Evolutionary conservation across 495 filamentous ascomycete genomes (phyloP).

Genomic region (Chaetomium fimeti): DNA sequence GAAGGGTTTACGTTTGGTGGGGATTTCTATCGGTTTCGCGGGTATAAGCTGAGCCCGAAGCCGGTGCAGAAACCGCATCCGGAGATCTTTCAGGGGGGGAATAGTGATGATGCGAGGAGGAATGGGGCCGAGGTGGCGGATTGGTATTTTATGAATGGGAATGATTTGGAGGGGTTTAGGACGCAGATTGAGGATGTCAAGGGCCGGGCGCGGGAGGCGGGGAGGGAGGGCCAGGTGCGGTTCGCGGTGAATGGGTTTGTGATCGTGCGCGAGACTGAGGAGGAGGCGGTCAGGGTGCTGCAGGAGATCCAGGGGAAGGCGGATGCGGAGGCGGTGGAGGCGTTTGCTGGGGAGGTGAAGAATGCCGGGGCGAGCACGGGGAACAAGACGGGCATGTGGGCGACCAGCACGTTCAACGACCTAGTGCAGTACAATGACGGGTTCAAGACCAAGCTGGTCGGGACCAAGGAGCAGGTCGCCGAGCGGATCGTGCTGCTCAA

Average conservation of each 20-base stretch:
- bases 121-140: not conserved
- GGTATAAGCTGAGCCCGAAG: not conserved
- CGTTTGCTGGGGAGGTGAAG: not conserved
- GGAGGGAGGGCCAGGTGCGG: not conserved
- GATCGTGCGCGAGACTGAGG: not conserved
- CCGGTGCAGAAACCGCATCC: not conserved
- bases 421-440: not conserved
- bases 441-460: not conserved
- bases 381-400: not conserved
- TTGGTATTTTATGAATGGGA: conserved; percentile 3
- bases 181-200: not conserved
- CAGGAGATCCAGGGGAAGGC: not conserved
- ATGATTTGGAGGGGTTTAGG: not conserved
- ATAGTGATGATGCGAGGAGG: not conserved
- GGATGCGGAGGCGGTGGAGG: not conserved
- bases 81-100: not conserved
- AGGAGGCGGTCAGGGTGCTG: not conserved
- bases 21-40: not conserved
- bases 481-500: conserved; percentile 1
- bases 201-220: not conserved
- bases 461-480: not conserved
- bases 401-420: not conserved
- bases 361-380: not conserved
- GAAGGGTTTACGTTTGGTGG: not conserved
- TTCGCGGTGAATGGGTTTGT: conserved; percentile 1